Conservation (phyloP, 2,329 filamentous ascomycete genomes). For the Pseudogymnoascus sp. region DNA sequence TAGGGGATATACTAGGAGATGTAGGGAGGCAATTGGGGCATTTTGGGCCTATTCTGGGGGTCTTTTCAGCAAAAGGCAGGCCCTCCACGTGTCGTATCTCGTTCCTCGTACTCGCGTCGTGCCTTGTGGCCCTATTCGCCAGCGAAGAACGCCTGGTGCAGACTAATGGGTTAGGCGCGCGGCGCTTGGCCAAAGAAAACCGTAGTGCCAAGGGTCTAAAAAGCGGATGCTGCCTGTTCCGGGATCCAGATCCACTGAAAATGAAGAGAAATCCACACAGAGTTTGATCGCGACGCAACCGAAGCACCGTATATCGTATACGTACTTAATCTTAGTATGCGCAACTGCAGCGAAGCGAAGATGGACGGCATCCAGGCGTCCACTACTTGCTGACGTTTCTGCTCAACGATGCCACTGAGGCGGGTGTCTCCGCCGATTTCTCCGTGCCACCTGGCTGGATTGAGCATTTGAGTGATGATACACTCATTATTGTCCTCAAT, state of each 20-base stretch:
- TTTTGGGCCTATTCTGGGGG: not conserved
- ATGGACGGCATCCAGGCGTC: not conserved
- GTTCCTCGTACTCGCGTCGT: constrained; percentile 1
- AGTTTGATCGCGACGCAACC: not conserved
- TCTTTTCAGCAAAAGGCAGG: not conserved
- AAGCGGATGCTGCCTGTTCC: constrained; percentile 1
- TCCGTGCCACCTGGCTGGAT: not conserved
- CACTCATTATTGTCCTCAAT: not conserved
- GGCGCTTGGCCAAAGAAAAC: not conserved
- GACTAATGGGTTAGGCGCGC: not conserved
- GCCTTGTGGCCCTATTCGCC: not conserved
- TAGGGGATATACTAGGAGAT: not conserved
- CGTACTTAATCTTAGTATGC: not conserved
- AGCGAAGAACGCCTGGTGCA: not conserved
- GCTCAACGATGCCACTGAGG: not conserved
- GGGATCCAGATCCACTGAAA: not conserved
- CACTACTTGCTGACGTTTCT: not conserved
- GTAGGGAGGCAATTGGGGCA: not conserved
- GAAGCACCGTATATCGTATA: not conserved
- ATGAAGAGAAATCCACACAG: not conserved
- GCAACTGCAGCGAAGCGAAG: not conserved
- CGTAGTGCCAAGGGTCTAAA: not conserved
- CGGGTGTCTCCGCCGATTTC: not conserved
- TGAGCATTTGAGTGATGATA: not conserved
- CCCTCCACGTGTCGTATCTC: not conserved